These are phyloP conservation scores for Austroboletus eburneus DNA, from an alignment of 768 basidiomycete species.

Conservation along the genomic window DNA sequence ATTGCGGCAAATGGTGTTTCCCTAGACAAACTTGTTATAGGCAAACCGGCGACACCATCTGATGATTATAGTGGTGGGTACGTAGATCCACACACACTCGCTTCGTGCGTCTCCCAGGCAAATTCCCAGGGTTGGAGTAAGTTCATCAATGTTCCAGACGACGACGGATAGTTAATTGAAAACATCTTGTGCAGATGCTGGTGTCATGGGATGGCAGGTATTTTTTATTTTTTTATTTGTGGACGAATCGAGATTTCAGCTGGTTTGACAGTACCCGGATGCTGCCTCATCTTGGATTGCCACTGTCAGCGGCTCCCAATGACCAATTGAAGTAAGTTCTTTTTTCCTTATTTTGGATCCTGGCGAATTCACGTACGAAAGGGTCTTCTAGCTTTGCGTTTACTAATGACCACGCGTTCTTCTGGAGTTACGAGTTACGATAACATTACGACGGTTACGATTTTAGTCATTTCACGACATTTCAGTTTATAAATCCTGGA, in stretches of 20 bases:
- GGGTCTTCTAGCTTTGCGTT: too few relatives aligned
- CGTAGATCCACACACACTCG: conserved; percentile 53
- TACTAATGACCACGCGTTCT: too few relatives aligned
- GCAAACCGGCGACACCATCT: conserved; percentile 43
- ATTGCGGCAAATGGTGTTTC: conserved; percentile 46
- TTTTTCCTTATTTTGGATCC: too few relatives aligned
- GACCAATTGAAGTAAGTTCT: too few relatives aligned
- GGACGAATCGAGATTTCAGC: too few relatives aligned
- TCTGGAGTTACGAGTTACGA: too few relatives aligned
- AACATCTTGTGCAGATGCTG: conserved; percentile 25
- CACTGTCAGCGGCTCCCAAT: conserved; percentile 20
- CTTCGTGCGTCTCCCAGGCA: conserved; percentile 57
- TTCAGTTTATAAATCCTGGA: too few relatives aligned
- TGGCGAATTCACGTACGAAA: too few relatives aligned
- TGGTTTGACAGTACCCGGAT: conserved; percentile 33
- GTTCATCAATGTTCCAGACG: conserved; percentile 19
- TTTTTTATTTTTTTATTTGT: not conserved
- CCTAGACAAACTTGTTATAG: conserved; percentile 51
- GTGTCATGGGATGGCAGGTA: conserved; percentile 44
- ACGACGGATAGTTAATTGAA: not conserved
- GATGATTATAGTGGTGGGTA: conserved; percentile 48
- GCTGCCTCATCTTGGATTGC: conserved; percentile 37
- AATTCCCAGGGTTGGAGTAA: conserved; percentile 64
- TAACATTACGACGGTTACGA: too few relatives aligned
- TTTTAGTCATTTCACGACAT: too few relatives aligned